Evolutionary conservation across 805 yeast genomes (phyloP), one percentile per base, ranked within the genome.

Genomic region (Jamesozyma hellenica): DNA sequence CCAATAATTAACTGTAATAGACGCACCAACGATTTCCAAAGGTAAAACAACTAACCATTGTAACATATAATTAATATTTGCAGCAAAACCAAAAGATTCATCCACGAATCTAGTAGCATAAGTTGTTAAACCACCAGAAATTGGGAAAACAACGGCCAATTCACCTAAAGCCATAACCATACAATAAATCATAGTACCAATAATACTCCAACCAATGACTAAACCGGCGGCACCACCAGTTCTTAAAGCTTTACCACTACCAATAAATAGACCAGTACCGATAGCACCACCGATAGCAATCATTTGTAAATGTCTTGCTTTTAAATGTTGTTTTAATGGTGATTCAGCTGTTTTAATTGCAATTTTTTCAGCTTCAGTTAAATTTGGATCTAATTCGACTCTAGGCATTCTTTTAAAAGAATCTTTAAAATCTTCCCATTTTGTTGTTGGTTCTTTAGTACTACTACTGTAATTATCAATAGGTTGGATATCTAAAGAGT

Each of bases 191-290:
- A 78, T 66, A 7, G 74, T 52, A 41, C 81, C 79, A 13, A 73
- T 68, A 25, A 75, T 55, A 37, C 60, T 52, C 67, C 77, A 71
- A 47, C 78, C 78, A 33, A 75, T 67, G 43, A 75, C 51, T 15
- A 77, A 52, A 39, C 76, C 71, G 3, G 79, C 85, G 14, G 86
- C 84, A 32, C 86, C 86, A 47, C 82, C 82, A 28, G 76, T 70
- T 38, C 68, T 51, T 45, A 80, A 62, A 4, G 82, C 75, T 10
- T 65, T 63, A 45, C 85, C 86, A 21, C 83, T 71, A 53, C 85
- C 84, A 37, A 82, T 80, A 48, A 82, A 75, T 40, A 82, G 64
- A 56, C 90, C 94, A 25, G 84, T 77, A 58, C 87, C 85, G 46
- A 79, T 76, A 44, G 79, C 71, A 50, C 84, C 83, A 45, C 83